phyloP scores from a whole-genome alignment of 2,329 filamentous ascomycete species.

The Botrytis byssoidea region DNA sequence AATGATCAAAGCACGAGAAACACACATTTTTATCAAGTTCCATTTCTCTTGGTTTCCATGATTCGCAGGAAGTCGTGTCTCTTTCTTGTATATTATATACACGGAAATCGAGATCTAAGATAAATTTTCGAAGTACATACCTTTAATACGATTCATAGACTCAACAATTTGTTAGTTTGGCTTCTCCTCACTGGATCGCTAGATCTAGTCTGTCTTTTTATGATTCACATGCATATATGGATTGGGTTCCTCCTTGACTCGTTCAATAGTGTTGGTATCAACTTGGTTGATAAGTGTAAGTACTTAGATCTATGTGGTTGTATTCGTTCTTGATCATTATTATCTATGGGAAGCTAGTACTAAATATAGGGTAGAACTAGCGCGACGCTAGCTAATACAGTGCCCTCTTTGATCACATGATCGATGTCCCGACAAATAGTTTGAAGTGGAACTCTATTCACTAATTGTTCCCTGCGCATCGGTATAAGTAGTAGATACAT shows the following conservation, averaged over 20 bases:
- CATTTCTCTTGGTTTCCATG: too few relatives aligned
- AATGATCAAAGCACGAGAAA: background rate
- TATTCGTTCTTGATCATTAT: too few relatives aligned
- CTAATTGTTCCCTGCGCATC: background rate
- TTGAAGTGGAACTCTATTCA: background rate
- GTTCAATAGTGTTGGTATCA: fast-evolving
- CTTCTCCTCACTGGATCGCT: background rate
- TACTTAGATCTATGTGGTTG: too few relatives aligned
- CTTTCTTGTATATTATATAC: background rate
- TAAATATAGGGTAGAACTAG: too few relatives aligned
- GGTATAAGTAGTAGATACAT: background rate
- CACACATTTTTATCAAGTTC: background rate
- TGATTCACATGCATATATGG: background rate
- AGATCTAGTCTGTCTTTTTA: background rate
- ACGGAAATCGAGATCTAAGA: background rate
- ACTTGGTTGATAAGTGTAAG: too few relatives aligned
- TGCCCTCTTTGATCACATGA: too few relatives aligned
- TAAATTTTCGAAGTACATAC: background rate
- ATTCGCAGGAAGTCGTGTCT: too few relatives aligned
- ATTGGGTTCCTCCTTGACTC: background rate
- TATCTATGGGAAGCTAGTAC: too few relatives aligned
- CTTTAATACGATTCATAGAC: too few relatives aligned
- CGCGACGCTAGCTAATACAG: too few relatives aligned
- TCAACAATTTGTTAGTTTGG: background rate
- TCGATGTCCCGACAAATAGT: too few relatives aligned